A percentile compares a stretch with the other conserved stretches of the same genome.
phyloP scores from a whole-genome alignment of 371 early-diverging fungal species.

The Zychaea mexicana region DNA sequence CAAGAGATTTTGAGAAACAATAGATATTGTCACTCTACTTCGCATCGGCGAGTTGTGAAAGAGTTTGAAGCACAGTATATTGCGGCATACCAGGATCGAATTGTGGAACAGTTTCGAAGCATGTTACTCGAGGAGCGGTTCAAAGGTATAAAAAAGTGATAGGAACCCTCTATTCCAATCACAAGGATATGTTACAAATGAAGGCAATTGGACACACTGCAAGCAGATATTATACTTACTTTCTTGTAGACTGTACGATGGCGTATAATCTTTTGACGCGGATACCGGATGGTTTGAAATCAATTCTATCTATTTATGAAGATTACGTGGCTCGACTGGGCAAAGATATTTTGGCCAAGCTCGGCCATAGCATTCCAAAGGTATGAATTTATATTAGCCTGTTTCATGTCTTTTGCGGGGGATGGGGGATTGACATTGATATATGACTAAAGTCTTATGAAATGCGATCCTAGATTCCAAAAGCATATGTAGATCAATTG shows the following conservation, averaged over 20 bases:
- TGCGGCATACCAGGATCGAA: conserved; percentile 63
- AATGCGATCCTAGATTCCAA: conserved; percentile 63
- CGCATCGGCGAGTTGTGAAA: conserved; percentile 65
- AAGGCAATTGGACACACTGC: too few species aligned
- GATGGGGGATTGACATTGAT: too few species aligned
- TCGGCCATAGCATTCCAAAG: conserved; percentile 60
- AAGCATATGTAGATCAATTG: conserved; percentile 68
- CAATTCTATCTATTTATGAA: conserved; percentile 67
- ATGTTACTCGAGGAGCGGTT: conserved; percentile 71
- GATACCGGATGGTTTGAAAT: conserved; percentile 65
- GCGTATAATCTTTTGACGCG: conserved; percentile 68
- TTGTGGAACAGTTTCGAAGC: conserved; percentile 69
- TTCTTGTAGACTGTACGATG: conserved; percentile 70
- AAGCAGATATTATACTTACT: too few species aligned
- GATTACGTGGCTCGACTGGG: conserved; percentile 64
- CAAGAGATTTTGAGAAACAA: conserved; percentile 61
- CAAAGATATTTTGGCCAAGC: conserved; percentile 54
- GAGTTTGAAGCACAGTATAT: conserved; percentile 82
- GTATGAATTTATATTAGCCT: conserved; percentile 24
- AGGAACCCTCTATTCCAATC: not conserved
- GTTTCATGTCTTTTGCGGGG: not conserved
- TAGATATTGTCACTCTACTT: conserved; percentile 70
- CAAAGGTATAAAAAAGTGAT: conserved; percentile 44
- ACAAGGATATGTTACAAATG: too few species aligned
- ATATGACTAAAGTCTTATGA: too few species aligned